Percentiles rank a stretch among this genome's conserved stretches.
Evolutionary conservation across 768 basidiomycete species (phyloP).

Genomic region (Xerocomus potaroensis): DNA sequence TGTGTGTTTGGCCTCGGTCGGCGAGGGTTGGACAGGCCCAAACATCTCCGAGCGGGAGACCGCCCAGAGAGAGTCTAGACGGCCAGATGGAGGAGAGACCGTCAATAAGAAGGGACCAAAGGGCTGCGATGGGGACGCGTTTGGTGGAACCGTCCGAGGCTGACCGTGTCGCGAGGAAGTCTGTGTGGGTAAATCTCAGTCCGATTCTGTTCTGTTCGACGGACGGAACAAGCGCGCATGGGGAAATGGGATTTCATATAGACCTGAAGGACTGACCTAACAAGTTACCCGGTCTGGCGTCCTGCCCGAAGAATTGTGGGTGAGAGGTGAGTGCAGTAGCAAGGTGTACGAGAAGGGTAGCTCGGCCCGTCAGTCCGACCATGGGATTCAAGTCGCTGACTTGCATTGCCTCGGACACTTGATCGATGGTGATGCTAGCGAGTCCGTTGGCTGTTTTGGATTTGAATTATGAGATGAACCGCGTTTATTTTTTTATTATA

Average conservation of each 20-base stretch:
- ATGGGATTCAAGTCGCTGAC: conserved; percentile 76
- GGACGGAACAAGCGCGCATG: not conserved
- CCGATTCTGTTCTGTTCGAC: not conserved
- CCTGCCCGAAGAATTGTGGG: conserved; percentile 66
- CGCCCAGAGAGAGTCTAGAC: conserved; percentile 59
- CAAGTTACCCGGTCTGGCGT: conserved; percentile 77
- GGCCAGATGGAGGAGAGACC: conserved; percentile 92
- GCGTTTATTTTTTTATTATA: not conserved
- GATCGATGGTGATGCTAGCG: conserved; percentile 53
- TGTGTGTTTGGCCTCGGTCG: conserved; percentile 1
- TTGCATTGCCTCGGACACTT: conserved; percentile 70
- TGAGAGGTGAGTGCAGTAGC: conserved; percentile 62
- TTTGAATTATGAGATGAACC: too few species aligned
- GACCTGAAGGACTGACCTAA: conserved; percentile 51
- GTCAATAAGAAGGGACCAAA: conserved; percentile 81
- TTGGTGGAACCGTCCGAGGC: conserved; percentile 36
- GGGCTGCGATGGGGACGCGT: conserved; percentile 63
- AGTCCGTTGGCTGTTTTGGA: conserved; percentile 67
- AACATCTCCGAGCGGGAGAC: conserved; percentile 81
- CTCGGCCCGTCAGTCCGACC: conserved; percentile 85
- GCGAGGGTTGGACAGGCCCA: conserved; percentile 78
- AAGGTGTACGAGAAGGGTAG: conserved; percentile 70
- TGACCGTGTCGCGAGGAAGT: conserved; percentile 63
- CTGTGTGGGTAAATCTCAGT: conserved; percentile 32
- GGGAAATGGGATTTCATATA: too few species aligned